Evolutionary conservation across 1,139 yeast genomes (phyloP).

Genomic region (Scheffersomyces stambukii): DNA sequence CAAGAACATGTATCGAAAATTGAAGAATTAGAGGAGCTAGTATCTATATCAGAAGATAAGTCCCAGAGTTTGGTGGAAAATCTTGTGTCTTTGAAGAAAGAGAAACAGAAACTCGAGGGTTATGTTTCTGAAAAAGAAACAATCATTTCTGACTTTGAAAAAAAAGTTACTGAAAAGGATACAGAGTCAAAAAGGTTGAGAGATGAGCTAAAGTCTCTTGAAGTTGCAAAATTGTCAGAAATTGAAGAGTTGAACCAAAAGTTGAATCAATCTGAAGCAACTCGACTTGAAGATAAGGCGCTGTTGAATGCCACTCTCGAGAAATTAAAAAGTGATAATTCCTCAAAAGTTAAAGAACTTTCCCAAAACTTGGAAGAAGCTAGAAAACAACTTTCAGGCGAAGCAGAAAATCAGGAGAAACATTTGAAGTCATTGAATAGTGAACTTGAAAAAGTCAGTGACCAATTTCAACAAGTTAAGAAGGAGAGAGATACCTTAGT

Average conservation of each 20-base stretch:
- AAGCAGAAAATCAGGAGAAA: too few relatives aligned
- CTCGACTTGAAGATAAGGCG: conserved; percentile 1
- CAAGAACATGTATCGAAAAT: conserved; percentile 5
- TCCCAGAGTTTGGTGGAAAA: conserved; percentile 7
- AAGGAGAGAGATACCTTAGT: conserved; percentile 3
- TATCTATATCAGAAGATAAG: conserved; percentile 8
- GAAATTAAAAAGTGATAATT: too few relatives aligned
- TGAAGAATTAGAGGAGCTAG: conserved; percentile 6
- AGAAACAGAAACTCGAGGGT: conserved; percentile 4
- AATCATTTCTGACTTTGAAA: conserved; percentile 5
- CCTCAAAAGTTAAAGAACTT: too few relatives aligned
- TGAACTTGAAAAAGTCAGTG: conserved; percentile 6
- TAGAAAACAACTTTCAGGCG: conserved; percentile 2
- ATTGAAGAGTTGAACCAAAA: conserved; percentile 2
- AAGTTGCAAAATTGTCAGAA: conserved; percentile 2
- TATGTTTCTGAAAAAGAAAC: conserved; percentile 2
- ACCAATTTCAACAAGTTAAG: background rate
- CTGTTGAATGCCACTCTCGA: background rate
- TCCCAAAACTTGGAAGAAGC: conserved; percentile 7
- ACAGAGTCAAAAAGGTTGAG: conserved; percentile 4
- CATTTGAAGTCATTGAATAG: too few relatives aligned
- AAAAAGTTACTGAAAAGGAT: conserved; percentile 2
- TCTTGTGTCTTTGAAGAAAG: conserved; percentile 5
- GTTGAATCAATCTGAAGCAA: too few relatives aligned
- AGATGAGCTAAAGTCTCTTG: conserved; percentile 7